Conservation (phyloP, 768 basidiomycete species). For the Suillus americanus region DNA sequence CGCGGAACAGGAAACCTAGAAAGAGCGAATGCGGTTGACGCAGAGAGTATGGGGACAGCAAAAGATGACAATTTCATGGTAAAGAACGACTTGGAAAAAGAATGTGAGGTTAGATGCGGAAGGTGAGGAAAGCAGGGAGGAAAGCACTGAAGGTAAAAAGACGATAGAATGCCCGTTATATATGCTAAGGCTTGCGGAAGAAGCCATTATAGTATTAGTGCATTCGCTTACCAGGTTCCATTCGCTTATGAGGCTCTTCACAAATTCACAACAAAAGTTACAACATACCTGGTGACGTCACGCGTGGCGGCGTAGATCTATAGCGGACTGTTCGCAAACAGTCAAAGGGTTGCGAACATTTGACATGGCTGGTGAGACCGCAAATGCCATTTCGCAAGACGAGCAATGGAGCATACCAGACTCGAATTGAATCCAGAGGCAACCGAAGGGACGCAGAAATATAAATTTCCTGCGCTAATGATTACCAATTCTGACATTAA, state of each 20-base stretch:
- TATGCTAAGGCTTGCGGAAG: background rate
- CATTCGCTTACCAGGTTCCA: background rate
- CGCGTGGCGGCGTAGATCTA: background rate
- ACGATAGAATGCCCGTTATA: constrained; percentile 7
- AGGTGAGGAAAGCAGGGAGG: background rate
- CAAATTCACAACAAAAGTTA: constrained; percentile 1
- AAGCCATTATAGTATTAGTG: background rate
- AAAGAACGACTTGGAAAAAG: constrained; percentile 8
- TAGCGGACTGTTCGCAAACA: background rate
- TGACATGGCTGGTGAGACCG: background rate
- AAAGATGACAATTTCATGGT: constrained; percentile 19
- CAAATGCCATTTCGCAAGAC: background rate
- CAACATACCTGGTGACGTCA: background rate
- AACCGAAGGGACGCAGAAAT: background rate
- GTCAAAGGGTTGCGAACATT: background rate
- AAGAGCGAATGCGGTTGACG: constrained; percentile 17
- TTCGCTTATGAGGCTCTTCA: constrained; percentile 1
- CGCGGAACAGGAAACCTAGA: background rate
- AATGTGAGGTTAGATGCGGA: background rate
- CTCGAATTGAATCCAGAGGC: background rate
- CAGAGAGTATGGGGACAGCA: constrained; percentile 19
- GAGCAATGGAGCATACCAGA: background rate
- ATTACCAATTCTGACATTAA: background rate
- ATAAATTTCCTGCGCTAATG: background rate
- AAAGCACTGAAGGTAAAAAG: background rate